Percentiles rank a stretch among this genome's conserved stretches.
Conservation (phyloP, 306 rosid species). For the Hylodesmum podocarpum region DNA sequence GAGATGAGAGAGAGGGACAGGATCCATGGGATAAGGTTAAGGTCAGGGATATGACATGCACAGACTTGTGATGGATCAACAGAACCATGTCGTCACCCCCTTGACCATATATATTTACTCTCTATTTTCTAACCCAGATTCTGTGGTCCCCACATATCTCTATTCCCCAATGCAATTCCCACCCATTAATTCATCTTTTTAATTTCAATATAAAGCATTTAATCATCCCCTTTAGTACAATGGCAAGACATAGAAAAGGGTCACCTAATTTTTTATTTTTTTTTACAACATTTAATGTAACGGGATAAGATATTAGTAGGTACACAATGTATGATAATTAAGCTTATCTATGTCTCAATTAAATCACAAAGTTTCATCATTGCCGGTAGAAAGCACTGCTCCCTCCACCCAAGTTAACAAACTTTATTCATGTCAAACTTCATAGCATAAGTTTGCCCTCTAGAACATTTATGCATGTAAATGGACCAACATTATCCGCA, state of each 20-base stretch:
- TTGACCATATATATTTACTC: conserved; percentile 38
- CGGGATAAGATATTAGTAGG: not conserved
- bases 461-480: not conserved
- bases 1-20: conserved; percentile 4
- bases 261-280: not conserved
- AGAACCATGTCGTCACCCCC: conserved; percentile 41
- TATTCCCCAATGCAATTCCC: not conserved
- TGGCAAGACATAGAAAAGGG: not conserved
- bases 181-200: not conserved
- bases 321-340: not conserved
- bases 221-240: not conserved
- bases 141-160: conserved; percentile 48
- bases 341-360: not conserved
- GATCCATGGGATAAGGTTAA: conserved; percentile 35
- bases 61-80: conserved; percentile 37
- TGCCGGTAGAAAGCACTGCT: not conserved
- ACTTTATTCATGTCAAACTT: conserved; percentile 19
- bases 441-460: not conserved
- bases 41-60: conserved; percentile 37
- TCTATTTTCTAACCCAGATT: conserved; percentile 22
- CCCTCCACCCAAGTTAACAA: not conserved
- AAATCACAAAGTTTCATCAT: conserved; percentile 10
- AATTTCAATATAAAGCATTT: not conserved
- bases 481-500: not conserved
- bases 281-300: not conserved